Evolutionary conservation across 768 basidiomycete genomes (phyloP), one percentile per base, ranked within the genome.

Genomic region (Lactifluus volemus): DNA sequence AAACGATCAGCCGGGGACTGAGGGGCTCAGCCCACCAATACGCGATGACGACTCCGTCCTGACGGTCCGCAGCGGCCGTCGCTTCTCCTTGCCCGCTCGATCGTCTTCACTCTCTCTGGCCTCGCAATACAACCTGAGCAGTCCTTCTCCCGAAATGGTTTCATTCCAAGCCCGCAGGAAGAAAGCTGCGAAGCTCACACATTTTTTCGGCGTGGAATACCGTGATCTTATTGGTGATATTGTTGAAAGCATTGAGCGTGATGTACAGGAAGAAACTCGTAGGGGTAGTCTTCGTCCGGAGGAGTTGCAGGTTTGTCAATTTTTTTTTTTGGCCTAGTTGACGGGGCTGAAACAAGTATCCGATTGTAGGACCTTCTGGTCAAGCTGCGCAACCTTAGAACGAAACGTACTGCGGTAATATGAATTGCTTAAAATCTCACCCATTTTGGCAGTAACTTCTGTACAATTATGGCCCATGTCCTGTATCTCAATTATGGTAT

Each of bases 201-300:
- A 86, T 73, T 92, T 92, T 78, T 93, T 93, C 73, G 90, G 90
- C 25, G 91, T 92, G 45, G 81, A 90, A 70, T 92, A 93, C 71
- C 80, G 83, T 30, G 87, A 88, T 57, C 74, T 92, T 58, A 84
- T 92, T 57, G 78, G 76, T 42, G 87, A 92, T 69, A 81, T 93
- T 36, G 72, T 93, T 64, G 88, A 90, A 65, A 90, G 86, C 54
- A 86, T 93, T 67, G 90, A 92, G 72, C 80, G 74, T 77, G 89
- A 69, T 68, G 74, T 93, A 52, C 82, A 86, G 68, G 82, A 87
- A 66, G 90, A 92, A 70, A 71, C 80, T 54, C 79, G 75, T 51
- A 74, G 76, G 48, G 91, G 90, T 34, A 83, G 80, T 0, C 71
- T 92, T 66, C 76, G 77, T 55, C 79, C 82, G 14, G 84, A 83